Percentiles rank a stretch among this genome's conserved stretches.
Conservation (phyloP, 2,329 filamentous ascomycete species). For the Dactylellina cionopaga region DNA sequence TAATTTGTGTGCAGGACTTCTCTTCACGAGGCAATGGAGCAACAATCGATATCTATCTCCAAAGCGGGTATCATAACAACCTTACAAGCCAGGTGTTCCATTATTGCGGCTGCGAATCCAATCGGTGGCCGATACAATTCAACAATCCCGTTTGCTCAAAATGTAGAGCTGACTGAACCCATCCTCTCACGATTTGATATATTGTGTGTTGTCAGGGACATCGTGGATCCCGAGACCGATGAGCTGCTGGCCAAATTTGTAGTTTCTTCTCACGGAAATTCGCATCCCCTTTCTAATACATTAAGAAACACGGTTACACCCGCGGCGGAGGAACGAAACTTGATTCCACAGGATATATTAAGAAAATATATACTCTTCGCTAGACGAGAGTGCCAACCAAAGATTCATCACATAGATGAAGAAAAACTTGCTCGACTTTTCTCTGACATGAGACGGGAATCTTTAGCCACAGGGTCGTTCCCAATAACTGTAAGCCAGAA, state of each 20-base stretch:
- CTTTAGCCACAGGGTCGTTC: constrained; percentile 91
- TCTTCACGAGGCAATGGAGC: constrained; percentile 99
- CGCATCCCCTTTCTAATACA: constrained; percentile 72
- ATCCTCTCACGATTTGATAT: constrained; percentile 99
- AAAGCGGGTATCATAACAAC: constrained; percentile 99
- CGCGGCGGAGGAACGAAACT: constrained; percentile 16
- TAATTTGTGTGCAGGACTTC: constrained; percentile 71
- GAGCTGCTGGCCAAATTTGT: constrained; percentile 94
- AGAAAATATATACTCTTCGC: constrained; percentile 98
- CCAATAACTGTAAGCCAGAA: constrained; percentile 81
- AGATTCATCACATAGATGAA: constrained; percentile 96
- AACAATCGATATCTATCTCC: constrained; percentile 98
- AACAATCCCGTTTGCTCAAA: constrained; percentile 93
- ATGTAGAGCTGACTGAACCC: constrained; percentile 95
- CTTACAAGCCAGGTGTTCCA: constrained; percentile 91
- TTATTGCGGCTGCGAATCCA: constrained; percentile 95
- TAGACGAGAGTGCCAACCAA: constrained; percentile 85
- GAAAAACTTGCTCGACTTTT: constrained; percentile 95
- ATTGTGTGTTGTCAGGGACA: constrained; percentile 93
- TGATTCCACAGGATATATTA: constrained; percentile 85
- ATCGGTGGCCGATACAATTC: constrained; percentile 97
- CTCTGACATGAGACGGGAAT: constrained; percentile 94
- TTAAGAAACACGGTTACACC: constrained; percentile 61
- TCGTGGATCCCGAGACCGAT: constrained; percentile 89
- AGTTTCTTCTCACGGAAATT: constrained; percentile 89